These are phyloP conservation scores for Multifurca ochricompacta DNA, from an alignment of 768 basidiomycete species.

Conservation along the genomic window DNA sequence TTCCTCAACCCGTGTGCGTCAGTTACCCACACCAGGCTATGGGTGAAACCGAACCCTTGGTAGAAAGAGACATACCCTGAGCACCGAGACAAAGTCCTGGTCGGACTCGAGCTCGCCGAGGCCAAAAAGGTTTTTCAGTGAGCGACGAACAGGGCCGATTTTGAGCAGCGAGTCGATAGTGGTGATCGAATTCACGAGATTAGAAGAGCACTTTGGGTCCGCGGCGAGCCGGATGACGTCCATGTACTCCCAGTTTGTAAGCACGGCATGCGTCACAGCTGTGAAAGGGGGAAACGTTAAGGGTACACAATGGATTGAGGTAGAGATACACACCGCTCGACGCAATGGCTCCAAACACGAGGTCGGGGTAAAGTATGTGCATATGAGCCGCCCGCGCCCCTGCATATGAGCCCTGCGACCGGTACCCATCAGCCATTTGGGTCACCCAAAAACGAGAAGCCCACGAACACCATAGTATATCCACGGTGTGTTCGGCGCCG, in stretches of 20 bases:
- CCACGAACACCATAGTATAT: slow-evolving; percentile 82
- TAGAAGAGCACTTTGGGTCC: slow-evolving; percentile 51
- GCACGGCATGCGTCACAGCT: slow-evolving; percentile 80
- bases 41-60: too few species aligned
- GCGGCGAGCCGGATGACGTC: slow-evolving; percentile 72
- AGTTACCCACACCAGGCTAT: background rate
- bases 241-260: slow-evolving; percentile 84
- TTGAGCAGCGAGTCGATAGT: slow-evolving; percentile 59
- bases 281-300: background rate
- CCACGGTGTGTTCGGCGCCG: slow-evolving; percentile 71
- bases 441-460: background rate
- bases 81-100: slow-evolving; percentile 67
- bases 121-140: slow-evolving; percentile 73
- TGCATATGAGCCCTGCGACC: slow-evolving; percentile 74
- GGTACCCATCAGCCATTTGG: background rate
- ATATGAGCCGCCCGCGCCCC: slow-evolving; percentile 93
- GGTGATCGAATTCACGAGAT: slow-evolving; percentile 49
- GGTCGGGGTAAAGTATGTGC: slow-evolving; percentile 77
- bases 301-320: background rate
- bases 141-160: slow-evolving; percentile 35
- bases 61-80: slow-evolving; percentile 42
- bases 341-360: slow-evolving; percentile 85
- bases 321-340: slow-evolving; percentile 54
- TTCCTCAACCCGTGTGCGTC: slow-evolving; percentile 25
- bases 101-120: slow-evolving; percentile 58